Evolutionary conservation across 768 basidiomycete genomes (phyloP), one percentile per base, ranked within the genome.

Genomic region (Sporobolomyces roseus): DNA sequence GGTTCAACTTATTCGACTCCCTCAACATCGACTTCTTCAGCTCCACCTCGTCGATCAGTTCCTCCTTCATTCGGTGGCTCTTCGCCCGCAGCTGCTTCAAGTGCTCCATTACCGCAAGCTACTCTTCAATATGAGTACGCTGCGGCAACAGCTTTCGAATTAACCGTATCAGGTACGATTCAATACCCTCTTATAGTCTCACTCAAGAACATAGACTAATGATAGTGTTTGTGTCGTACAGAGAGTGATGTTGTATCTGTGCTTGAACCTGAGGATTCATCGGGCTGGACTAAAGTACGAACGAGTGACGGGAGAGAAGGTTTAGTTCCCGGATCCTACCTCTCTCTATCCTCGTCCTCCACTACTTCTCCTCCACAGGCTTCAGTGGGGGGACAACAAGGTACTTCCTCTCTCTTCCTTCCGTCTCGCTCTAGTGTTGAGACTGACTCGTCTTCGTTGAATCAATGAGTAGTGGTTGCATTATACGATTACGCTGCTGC

Each of bases 271-370:
- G 66, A 72, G 45, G 71, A 72, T 35, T 63, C n/a, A 0, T 33
- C 51, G 3, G 71, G 71, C 13, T 72, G 71, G 71, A 36, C 54
- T 27, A 72, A 68, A 27, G 61, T 66, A 9, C 25, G 52, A 9
- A 52, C 43, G 29, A 1, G 0, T 10, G 67, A 68, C 21, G 64
- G 67, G 1, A 35, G 67, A 17, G 67, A 60, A 10, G 71, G 71
- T 4, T 43, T 72, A 4, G 67, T 72, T 7, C 71, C 71, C 2
- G 71, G 46, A 14, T 61, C 58, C 16, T 72, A 72, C 19, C 12
- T 33, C 25, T 5, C 16, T 23, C 38, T 9, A 41, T 17, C 17
- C 38, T 25, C 21, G 13, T 33, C 3, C 21, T 38, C 35, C 27
- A 8, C 35, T 19, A 4, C 27, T 41, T 9, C 46, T 36, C 27